Evolutionary conservation across 257 asterid genomes (phyloP), one percentile per base, ranked within the genome.

Genomic region (Capsicum chinense): DNA sequence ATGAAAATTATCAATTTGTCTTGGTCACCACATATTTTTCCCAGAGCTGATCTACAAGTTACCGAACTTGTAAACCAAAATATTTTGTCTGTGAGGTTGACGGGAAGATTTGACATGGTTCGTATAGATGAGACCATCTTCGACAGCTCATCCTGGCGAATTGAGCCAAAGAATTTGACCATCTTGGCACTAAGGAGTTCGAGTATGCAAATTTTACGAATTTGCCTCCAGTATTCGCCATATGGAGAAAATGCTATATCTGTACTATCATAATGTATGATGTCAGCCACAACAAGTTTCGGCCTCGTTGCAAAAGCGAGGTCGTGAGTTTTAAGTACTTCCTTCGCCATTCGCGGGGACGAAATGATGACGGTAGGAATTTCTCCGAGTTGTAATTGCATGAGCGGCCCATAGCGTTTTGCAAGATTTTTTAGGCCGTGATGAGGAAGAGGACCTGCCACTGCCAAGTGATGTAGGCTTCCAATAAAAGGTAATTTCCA

Each of bases 111-210:
- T 0, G 81, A 47, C 44, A 26, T 52, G 7, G 26, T 26, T 3
- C 26, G 63, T 76, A 76, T 76, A 50, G 63, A 21, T 0, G 63
- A 21, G 0, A 76, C 14, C 81, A 76, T 76, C 21, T 76, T 76
- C 21, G 81, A 76, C 2, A 76, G 62, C 63, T 79, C 84, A 6
- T 84, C 84, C 6, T 79, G 68, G 7, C 88, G 84, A 50, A 83
- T 86, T 13, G 71, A 64, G 15, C 76, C 14, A 47, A 86, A 86
- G 0, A 83, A 62, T 8, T 54, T 71, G 13, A 78, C 82, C 66
- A 35, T 78, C 56, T 86, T 86, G 7, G 84, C 42, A 70, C 76
- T 86, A 6, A 86, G 68, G n/a, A 86, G 86, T 58, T 86, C 88
- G 9, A 86, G 3, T 14, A 76, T 86, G 69, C 79, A 73, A 63